These are phyloP conservation scores for Candida boidinii DNA, from an alignment of 805 yeast genomes.

Conservation along the genomic window DNA sequence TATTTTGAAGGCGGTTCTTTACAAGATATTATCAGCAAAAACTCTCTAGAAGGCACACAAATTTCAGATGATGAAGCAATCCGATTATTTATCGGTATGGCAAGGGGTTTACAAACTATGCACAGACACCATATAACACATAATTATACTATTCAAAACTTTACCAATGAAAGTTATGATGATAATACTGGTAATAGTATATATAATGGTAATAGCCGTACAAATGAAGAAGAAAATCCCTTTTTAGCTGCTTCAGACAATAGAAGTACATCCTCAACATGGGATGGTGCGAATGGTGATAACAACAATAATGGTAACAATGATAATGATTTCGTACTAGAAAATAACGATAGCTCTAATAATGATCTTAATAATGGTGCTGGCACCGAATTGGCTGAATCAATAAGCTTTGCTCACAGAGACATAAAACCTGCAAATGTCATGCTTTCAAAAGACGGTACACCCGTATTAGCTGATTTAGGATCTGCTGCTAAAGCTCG, in stretches of 20 bases:
- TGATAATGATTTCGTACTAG: constrained; percentile 7
- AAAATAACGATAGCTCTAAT: constrained; percentile 18
- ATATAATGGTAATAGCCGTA: neutral
- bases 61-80: constrained; percentile 60
- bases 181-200: neutral
- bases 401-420: constrained; percentile 71
- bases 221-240: constrained; percentile 7
- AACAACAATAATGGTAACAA: constrained; percentile 17
- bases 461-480: constrained; percentile 75
- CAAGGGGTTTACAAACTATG: constrained; percentile 68
- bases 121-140: constrained; percentile 46
- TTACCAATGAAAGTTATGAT: constrained; percentile 7
- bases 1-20: constrained; percentile 65
- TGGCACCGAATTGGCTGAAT: constrained; percentile 44
- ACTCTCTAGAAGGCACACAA: constrained; percentile 43
- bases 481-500: constrained; percentile 73
- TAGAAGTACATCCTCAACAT: constrained; percentile 9
- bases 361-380: constrained; percentile 5
- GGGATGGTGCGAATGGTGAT: constrained; percentile 21
- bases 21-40: constrained; percentile 68
- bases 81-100: constrained; percentile 54
- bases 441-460: constrained; percentile 65
- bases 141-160: constrained; percentile 9
- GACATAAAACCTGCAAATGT: constrained; percentile 88
- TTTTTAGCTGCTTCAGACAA: constrained; percentile 9